Base-by-base conservation (phyloP, 768 basidiomycete species). In the Hypholoma sublateritium region DNA sequence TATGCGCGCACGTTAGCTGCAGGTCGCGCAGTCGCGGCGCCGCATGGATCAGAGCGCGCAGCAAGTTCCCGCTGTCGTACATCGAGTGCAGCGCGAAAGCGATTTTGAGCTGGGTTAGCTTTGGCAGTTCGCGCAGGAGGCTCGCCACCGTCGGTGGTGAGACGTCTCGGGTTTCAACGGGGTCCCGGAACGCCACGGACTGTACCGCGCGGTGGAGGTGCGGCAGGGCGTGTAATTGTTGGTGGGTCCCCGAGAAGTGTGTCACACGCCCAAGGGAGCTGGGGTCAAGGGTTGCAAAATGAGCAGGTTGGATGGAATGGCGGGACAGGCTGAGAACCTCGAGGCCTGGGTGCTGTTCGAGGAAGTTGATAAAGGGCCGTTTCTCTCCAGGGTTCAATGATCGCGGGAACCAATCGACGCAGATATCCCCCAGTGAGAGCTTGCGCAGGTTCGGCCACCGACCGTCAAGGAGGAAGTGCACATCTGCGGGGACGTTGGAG, bases 31-130 rank as follows among this genome's bases (percentile, higher is more conserved):
- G 74, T 51, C 79, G 78, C 11, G 89, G 88, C 63, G 88, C 90
- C 0, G 86, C 79, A 12, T 82, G 72, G 51, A 84, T 81, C 55
- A 91, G 78, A 3, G 86, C 84, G 44, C 86, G 82, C 34, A 91
- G 75, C 56, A 90, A 72, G 61, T 84, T 84, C 24, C 83, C 85
- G 63, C 86, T 86, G 61, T 91, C 89, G 64, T 90, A 90, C 64
- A 85, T 84, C 1, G 84, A 85, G 63, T 90, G 86, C 49, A 91
- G 78, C 37, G 81, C 79, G 65, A 91, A 91, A 14, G 82, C 74
- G 42, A 91, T 80, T 52, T 79, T 84, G 54, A 91, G 75, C 39
- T 83, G 79, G 12, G 74, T 78, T 22, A 91, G 77, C 4, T 75
- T 74, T 17, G 78, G 77, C 19, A 91, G 64, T 47, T 78, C 78